Conservation (phyloP, 2,329 filamentous ascomycete genomes). For the Hymenoscyphus fructigenus region DNA sequence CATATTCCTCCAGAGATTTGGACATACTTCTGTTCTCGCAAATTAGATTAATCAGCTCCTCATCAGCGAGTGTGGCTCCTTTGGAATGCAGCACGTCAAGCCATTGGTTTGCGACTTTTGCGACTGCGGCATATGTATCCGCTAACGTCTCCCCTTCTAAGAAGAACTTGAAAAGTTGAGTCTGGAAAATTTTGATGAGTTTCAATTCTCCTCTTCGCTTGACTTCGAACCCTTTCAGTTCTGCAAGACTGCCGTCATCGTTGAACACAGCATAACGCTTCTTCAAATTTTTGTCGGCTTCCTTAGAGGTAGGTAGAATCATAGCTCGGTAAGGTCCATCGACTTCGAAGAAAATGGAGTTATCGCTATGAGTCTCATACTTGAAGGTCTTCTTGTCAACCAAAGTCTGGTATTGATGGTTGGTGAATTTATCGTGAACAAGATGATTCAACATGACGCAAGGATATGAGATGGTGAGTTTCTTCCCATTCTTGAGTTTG, state of each 20-base stretch:
- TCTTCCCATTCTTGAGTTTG: slow-evolving; percentile 94
- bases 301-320: slow-evolving; percentile 95
- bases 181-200: slow-evolving; percentile 99
- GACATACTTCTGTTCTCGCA: slow-evolving; percentile 98
- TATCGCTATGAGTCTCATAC: slow-evolving; percentile 97
- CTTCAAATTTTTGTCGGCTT: slow-evolving; percentile 99
- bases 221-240: slow-evolving; percentile 95
- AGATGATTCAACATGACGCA: slow-evolving; percentile 99
- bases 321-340: slow-evolving; percentile 97
- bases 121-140: slow-evolving; percentile 88
- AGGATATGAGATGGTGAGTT: slow-evolving; percentile 92
- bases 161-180: slow-evolving; percentile 99
- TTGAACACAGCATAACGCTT: slow-evolving; percentile 99
- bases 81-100: slow-evolving; percentile 90
- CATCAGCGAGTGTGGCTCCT: slow-evolving; percentile 86
- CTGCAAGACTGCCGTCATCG: slow-evolving; percentile 90
- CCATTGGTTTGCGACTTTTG: slow-evolving; percentile 94
- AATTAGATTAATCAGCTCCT: slow-evolving; percentile 99
- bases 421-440: slow-evolving; percentile 92
- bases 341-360: slow-evolving; percentile 99
- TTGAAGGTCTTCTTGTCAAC: slow-evolving; percentile 75
- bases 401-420: slow-evolving; percentile 94
- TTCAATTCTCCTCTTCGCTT: slow-evolving; percentile 97
- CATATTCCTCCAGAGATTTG: slow-evolving; percentile 96
- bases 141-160: slow-evolving; percentile 82